Percentiles rank a stretch among this genome's conserved stretches.
Conservation (phyloP, 129 eudicot species). For the Chrysanthemum lavandulifolium region DNA sequence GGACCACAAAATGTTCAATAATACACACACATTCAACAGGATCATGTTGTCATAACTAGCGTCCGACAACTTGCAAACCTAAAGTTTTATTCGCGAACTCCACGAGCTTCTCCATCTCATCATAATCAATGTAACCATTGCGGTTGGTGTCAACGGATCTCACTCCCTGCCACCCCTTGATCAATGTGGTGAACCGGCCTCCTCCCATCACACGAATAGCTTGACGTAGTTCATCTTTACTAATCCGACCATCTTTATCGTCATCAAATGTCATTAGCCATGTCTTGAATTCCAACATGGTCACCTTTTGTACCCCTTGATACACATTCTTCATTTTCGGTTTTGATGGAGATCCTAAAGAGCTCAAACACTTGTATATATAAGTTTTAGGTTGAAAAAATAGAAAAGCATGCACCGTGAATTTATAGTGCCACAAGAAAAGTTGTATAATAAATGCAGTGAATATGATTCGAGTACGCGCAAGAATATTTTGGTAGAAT, state of each 20-base stretch:
- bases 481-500: neutral
- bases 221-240: slow-evolving; percentile 6
- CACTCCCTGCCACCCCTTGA: slow-evolving; percentile 6
- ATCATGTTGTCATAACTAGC: neutral
- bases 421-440: neutral
- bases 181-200: slow-evolving; percentile 4
- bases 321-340: neutral
- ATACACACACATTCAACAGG: neutral
- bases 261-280: slow-evolving; percentile 18
- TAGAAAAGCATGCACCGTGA: neutral
- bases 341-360: neutral
- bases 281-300: slow-evolving; percentile 13
- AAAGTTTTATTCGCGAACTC: neutral
- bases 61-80: slow-evolving; percentile 9
- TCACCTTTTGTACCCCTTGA: neutral
- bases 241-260: slow-evolving; percentile 12
- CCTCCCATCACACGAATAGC: slow-evolving; percentile 12
- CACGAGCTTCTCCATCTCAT: slow-evolving; percentile 4
- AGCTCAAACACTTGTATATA: neutral
- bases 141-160: neutral
- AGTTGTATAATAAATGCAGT: neutral
- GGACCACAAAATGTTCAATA: neutral
- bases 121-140: slow-evolving; percentile 12
- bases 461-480: neutral
- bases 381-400: neutral